Conservation (phyloP, 2,329 filamentous ascomycete species). For the Cladobotryum protrusum region DNA sequence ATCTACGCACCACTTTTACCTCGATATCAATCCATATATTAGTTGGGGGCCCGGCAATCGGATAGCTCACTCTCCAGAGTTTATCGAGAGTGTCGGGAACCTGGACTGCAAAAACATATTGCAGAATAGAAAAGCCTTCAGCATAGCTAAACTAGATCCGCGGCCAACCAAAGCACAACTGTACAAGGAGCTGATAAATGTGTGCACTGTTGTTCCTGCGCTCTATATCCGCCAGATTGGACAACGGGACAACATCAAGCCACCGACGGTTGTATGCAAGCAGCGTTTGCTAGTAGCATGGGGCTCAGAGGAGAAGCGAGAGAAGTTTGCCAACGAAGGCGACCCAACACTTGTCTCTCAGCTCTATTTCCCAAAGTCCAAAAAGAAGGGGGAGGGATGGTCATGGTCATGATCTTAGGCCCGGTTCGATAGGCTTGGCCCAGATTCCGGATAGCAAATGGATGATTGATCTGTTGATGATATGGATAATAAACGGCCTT, state of each 20-base stretch:
- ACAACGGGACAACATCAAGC: slow-evolving; percentile 27
- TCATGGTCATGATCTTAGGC: background rate
- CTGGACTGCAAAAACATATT: slow-evolving; percentile 32
- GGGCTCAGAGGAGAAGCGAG: slow-evolving; percentile 27
- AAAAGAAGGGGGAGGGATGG: slow-evolving; percentile 4
- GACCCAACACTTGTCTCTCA: slow-evolving; percentile 26
- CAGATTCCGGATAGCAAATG: too few relatives aligned
- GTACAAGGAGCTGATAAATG: slow-evolving; percentile 24
- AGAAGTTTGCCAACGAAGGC: slow-evolving; percentile 20
- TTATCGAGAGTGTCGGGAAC: slow-evolving; percentile 24
- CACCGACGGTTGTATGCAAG: slow-evolving; percentile 28
- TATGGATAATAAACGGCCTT: too few relatives aligned
- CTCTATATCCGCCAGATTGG: slow-evolving; percentile 32
- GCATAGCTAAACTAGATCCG: slow-evolving; percentile 26
- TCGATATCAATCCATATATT: slow-evolving; percentile 28
- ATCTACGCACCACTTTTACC: slow-evolving; percentile 33
- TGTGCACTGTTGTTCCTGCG: slow-evolving; percentile 31
- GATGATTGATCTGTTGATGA: too few relatives aligned
- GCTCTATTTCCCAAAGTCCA: slow-evolving; percentile 17
- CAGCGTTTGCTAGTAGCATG: slow-evolving; percentile 35
- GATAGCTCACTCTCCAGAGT: slow-evolving; percentile 23
- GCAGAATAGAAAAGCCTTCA: slow-evolving; percentile 31
- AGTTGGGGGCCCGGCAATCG: slow-evolving; percentile 18
- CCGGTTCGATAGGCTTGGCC: too few relatives aligned
- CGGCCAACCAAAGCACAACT: slow-evolving; percentile 26